These are phyloP conservation scores for Coniochaeta hoffmannii DNA, from an alignment of 2,329 filamentous ascomycete genomes.

Conservation along the genomic window DNA sequence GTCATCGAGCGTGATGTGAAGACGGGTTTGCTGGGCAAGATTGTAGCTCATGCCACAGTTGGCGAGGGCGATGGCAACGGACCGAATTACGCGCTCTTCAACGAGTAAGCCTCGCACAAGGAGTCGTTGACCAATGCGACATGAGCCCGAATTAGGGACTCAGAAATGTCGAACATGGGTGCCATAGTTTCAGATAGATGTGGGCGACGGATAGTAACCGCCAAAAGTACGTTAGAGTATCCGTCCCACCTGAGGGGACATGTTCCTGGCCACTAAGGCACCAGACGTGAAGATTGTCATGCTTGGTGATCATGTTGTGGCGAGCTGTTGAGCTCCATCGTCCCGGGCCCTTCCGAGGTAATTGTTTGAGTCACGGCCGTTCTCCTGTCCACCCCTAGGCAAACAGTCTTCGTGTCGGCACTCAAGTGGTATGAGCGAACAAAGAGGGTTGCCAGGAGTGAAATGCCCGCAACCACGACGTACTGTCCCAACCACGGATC, in stretches of 20 bases:
- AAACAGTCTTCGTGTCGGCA: constrained; percentile 5
- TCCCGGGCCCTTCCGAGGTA: not conserved
- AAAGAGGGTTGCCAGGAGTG: constrained; percentile 4
- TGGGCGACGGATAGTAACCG: no score
- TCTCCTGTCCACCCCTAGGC: constrained; percentile 6
- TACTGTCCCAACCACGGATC: constrained; percentile 1
- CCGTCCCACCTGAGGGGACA: no score
- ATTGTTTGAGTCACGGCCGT: not conserved
- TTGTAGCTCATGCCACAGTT: constrained; percentile 31
- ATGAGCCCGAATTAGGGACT: no score
- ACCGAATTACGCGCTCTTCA: constrained; percentile 34
- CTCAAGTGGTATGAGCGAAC: constrained; percentile 7
- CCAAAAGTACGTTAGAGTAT: no score
- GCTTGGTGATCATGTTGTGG: not conserved
- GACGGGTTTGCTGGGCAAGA: constrained; percentile 48
- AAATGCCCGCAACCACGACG: constrained; percentile 6
- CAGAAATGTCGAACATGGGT: no score
- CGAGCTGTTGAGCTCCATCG: not conserved
- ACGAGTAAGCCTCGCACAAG: constrained; percentile 23
- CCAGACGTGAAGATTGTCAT: not conserved
- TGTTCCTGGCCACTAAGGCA: no score
- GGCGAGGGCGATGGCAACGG: constrained; percentile 36
- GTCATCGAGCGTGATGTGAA: constrained; percentile 52
- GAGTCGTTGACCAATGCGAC: no score
- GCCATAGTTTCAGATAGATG: no score